A percentile compares a stretch with the other conserved stretches of the same genome.
Evolutionary conservation across 176 grass and related monocot genomes (phyloP).

Genomic region (Oryza meyeriana): DNA sequence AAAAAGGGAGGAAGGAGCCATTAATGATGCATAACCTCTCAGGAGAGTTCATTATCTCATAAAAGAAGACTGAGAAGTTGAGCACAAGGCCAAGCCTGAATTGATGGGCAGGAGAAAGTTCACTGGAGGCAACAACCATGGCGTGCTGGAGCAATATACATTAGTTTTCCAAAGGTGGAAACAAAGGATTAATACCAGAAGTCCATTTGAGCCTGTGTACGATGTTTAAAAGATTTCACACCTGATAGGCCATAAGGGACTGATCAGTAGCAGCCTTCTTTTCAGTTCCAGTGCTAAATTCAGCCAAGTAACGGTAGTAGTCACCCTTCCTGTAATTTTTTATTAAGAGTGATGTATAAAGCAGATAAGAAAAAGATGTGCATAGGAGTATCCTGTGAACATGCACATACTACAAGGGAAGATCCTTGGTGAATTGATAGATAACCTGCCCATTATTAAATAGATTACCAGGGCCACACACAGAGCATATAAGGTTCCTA

Average conservation of each 20-base stretch:
- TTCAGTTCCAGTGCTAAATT: slow-evolving; percentile 76
- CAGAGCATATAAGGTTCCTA: background rate
- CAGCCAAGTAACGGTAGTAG: slow-evolving; percentile 85
- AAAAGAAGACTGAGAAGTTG: slow-evolving; percentile 91
- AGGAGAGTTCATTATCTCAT: slow-evolving; percentile 70
- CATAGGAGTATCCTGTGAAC: background rate
- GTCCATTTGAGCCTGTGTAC: background rate
- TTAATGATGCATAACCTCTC: slow-evolving; percentile 56
- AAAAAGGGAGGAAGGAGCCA: background rate
- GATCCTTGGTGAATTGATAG: background rate
- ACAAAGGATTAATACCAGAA: background rate
- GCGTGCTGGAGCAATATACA: slow-evolving; percentile 53
- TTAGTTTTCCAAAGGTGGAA: slow-evolving; percentile 26
- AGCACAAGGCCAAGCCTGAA: slow-evolving; percentile 72
- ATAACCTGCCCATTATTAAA: background rate
- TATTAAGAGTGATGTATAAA: background rate
- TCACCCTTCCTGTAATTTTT: slow-evolving; percentile 75
- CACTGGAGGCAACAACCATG: slow-evolving; percentile 51
- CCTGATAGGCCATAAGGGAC: slow-evolving; percentile 89
- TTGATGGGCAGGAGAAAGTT: slow-evolving; percentile 59
- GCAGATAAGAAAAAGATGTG: background rate
- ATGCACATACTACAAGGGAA: background rate
- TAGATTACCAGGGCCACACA: background rate
- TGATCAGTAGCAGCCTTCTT: slow-evolving; percentile 72
- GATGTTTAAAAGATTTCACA: slow-evolving; percentile 23